phyloP scores from a whole-genome alignment of 805 yeast species.

The Metschnikowia peoriensis region DNA sequence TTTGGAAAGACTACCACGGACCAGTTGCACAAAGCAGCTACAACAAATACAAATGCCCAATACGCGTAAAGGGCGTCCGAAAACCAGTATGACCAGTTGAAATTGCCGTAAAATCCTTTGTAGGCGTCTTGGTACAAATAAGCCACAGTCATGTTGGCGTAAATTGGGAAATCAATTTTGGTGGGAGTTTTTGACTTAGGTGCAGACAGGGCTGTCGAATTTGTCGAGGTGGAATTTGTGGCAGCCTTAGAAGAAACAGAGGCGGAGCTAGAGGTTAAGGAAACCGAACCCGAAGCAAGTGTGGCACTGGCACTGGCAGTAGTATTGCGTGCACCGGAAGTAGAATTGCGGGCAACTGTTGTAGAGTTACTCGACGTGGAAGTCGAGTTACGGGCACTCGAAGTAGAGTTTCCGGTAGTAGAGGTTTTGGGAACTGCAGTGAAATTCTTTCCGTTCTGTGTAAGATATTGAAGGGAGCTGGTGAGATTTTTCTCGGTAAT shows the following conservation, averaged over 20 bases:
- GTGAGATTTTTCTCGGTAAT: neutral
- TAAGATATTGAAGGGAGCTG: constrained; percentile 1
- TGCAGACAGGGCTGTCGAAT: neutral
- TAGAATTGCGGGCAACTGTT: neutral
- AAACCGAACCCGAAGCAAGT: neutral
- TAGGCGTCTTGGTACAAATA: constrained; percentile 3
- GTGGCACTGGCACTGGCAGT: neutral
- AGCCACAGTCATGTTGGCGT: constrained; percentile 7
- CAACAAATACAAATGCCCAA: constrained; percentile 14
- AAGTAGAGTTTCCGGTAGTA: neutral
- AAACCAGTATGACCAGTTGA: constrained; percentile 14
- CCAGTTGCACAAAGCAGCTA: constrained; percentile 17
- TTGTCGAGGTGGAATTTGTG: neutral
- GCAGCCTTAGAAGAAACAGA: neutral
- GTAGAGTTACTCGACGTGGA: neutral
- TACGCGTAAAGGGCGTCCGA: constrained; percentile 12
- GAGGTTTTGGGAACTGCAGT: neutral
- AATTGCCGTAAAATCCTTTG: constrained; percentile 8
- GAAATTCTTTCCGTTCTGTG: constrained; percentile 4
- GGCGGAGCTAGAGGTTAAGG: neutral
- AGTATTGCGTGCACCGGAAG: too few species aligned
- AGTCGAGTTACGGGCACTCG: neutral
- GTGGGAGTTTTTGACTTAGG: constrained; percentile 2
- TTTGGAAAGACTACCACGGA: constrained; percentile 14
- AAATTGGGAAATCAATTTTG: constrained; percentile 11